Base-by-base conservation (phyloP, 2,329 filamentous ascomycete genomes). In the Alternaria angustiovoidea region DNA sequence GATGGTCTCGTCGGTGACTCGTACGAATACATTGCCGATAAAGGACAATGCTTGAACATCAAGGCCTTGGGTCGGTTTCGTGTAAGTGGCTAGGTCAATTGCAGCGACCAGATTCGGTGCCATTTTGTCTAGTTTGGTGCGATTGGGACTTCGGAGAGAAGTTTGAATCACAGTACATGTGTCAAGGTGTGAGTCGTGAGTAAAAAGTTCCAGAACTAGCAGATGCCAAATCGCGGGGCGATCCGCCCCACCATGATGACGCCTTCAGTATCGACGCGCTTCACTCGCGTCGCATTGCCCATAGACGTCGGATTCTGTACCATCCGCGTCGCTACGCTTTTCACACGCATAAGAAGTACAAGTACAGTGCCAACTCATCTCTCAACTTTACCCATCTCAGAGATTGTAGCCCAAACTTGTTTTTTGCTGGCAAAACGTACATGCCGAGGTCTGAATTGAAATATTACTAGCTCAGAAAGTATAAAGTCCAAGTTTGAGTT, bases 1-100 rank as follows among this genome's bases (percentile, higher is more conserved):
- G 67, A 85, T 73, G 22, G 79, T 79, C 9, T 82, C 77, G 49
- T 83, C 78, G 18, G 83, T 83, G 57, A 85, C 82, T 65, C 80
- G 82, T 56, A 86, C 78, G 68, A 87, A 85, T 58, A 88, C 83
- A 58, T 83, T 83, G 65, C 86, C 86, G 54, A 89, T 81, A 75
- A 86, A 88, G 32, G 86, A 83, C 64, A 90, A 63, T 34, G 78
- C 74, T 59, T 84, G 79, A 47, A 85, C 75, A 49, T 80, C 78
- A 57, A 88, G 81, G 58, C 86, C 86, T 54, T 81, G 78, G 41
- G 81, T 69, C 62, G 82, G 68, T 63, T 80, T 75, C 63, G 81
- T 72, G 72, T 80, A 81, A 42, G 67, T 73, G 43, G 75, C 67
- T 53, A 85, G 67, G 72, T 85, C 81, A 74, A 85, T 83, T 63